Conservation (phyloP, 768 basidiomycete genomes). For the Russula griseocarnosa region DNA sequence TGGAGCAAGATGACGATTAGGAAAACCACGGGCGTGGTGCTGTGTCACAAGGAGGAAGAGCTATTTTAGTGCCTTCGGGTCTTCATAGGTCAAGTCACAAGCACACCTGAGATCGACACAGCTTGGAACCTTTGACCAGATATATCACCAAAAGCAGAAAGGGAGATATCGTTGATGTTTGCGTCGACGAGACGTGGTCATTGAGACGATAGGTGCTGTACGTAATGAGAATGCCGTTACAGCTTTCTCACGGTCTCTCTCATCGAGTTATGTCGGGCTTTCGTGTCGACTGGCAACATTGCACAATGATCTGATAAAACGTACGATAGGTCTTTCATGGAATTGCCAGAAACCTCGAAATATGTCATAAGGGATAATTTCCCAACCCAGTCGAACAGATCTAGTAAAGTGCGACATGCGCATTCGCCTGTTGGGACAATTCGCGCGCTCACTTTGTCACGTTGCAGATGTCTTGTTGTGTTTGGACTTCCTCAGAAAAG, state of each 20-base stretch:
- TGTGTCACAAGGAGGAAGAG: neutral
- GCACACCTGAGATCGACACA: neutral
- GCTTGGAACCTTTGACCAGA: neutral
- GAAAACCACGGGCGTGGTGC: neutral
- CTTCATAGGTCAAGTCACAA: neutral
- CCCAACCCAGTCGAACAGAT: no score
- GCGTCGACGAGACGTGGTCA: neutral
- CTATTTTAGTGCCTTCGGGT: no score
- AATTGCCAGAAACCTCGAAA: neutral
- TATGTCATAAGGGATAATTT: no score
- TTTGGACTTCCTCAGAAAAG: no score
- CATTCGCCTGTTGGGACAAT: neutral
- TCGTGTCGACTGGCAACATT: neutral
- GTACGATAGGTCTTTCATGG: neutral
- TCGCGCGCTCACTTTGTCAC: no score
- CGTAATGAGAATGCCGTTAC: neutral
- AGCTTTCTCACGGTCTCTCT: no score
- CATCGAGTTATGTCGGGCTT: no score
- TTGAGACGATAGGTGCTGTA: neutral
- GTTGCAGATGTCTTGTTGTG: no score
- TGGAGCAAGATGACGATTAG: neutral
- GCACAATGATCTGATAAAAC: neutral
- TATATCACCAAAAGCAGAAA: neutral
- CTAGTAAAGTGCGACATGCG: neutral
- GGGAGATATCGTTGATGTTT: neutral